A percentile compares a stretch with the other conserved stretches of the same genome.
Conservation (phyloP, 345 rosid genomes). For the Trapa bicornis region DNA sequence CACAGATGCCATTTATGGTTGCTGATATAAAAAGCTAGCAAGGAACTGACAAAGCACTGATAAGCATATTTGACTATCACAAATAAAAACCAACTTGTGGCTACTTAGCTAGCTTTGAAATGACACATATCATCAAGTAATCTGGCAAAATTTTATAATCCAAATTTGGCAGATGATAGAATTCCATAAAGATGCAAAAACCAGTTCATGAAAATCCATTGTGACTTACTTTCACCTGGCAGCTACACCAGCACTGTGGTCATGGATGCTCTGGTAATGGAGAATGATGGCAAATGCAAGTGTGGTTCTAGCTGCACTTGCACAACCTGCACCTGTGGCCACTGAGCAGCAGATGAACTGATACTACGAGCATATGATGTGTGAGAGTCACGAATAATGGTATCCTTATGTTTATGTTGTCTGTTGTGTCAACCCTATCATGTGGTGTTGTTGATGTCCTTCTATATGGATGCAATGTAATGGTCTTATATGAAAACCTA, state of each 20-base stretch:
- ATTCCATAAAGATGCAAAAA: background rate
- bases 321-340: slow-evolving; percentile 54
- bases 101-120: background rate
- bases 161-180: background rate
- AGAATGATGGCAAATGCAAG: slow-evolving; percentile 65
- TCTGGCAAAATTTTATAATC: background rate
- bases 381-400: slow-evolving; percentile 9
- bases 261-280: slow-evolving; percentile 37
- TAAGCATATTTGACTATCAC: background rate
- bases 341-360: slow-evolving; percentile 9
- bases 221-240: background rate
- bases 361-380: background rate
- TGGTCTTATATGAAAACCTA: background rate
- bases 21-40: no score
- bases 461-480: background rate
- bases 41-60: no score
- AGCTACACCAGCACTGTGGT: slow-evolving; percentile 29
- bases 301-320: slow-evolving; percentile 70
- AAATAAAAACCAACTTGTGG: background rate
- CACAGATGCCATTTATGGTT: no score
- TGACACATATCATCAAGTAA: background rate
- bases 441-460: background rate
- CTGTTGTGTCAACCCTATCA: background rate
- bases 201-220: background rate
- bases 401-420: slow-evolving; percentile 1